Base-by-base conservation (phyloP, 495 filamentous ascomycete species). In the Hypomontagnella submonticulosa region DNA sequence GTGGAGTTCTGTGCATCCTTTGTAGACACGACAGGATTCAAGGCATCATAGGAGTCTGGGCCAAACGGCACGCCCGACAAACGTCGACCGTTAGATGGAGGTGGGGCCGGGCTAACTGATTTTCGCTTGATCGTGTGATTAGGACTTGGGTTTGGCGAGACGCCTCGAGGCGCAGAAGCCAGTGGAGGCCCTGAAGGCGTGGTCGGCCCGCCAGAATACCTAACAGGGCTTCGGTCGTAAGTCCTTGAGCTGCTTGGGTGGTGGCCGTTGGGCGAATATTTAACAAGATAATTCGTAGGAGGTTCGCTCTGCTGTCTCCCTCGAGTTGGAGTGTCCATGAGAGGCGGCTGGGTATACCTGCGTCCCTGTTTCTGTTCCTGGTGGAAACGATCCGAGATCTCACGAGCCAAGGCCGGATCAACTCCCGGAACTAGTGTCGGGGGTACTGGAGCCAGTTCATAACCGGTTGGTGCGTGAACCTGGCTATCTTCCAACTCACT, bases 31-130 rank as follows among this genome's bases (percentile, higher is more conserved):
- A 55, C 71, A 18, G 91, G 90, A 66, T 94, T 93, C 71, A 92
- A 81, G 1, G 83, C 81, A 53, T 92, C 86, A 72, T 92, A 98
- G 12, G 90, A 92, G 71, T 98, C 95, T 0, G 96, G 95, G 13
- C 90, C 91, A 70, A 96, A 98, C 0, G 95, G 93, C 15, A 90
- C 79, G 8, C 84, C 87, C 0, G 89, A 89, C 0, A 83, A 73
- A 18, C 81, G 76, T 46, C 83, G 81, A 36, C 77, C 77, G 36
- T 83, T 80, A 8, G 80, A 76, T n/a, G 85, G 78, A 1, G 78
- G 76, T 3, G 91, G 92, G 8, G 84, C 83, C 0, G 91, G 90
- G 69, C 90, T 93, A 42, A 93, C 82, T 1, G 92, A 93, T 71
- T 95, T 94, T 18, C 90, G 84, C 33, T 81, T 81, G 30, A 88